These are phyloP conservation scores for Parastagonospora nodorum DNA, from an alignment of 2,329 filamentous ascomycete genomes.

Conservation along the genomic window DNA sequence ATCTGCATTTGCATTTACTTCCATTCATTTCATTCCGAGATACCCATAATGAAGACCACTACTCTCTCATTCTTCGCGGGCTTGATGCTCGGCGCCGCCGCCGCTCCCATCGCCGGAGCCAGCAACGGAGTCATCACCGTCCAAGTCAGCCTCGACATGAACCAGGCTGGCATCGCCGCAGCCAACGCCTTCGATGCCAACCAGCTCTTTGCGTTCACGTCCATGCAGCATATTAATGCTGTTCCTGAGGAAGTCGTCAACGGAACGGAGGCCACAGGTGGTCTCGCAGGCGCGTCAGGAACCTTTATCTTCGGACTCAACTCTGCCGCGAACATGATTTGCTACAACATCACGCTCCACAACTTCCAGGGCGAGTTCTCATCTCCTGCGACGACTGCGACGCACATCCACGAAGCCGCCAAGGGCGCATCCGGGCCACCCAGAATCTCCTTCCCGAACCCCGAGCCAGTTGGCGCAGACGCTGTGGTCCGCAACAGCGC, in stretches of 20 bases:
- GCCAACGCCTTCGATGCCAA: conserved; percentile 9
- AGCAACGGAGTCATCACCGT: conserved; percentile 17
- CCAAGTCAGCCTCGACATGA: conserved; percentile 27
- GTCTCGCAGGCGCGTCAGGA: conserved; percentile 53
- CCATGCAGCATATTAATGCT: conserved; percentile 55
- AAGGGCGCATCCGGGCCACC: conserved; percentile 57
- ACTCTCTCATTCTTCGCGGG: conserved; percentile 10
- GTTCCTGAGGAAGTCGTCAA: conserved; percentile 59
- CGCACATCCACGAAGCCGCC: conserved; percentile 60
- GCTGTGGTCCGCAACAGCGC: conserved; percentile 23
- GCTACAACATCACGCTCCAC: conserved; percentile 58
- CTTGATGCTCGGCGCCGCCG: conserved; percentile 15
- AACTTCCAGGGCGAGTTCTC: conserved; percentile 58
- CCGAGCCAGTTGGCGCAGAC: conserved; percentile 17
- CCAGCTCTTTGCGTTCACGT: conserved; percentile 52
- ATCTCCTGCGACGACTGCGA: conserved; percentile 59
- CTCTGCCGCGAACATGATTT: conserved; percentile 49
- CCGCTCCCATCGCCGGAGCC: conserved; percentile 16
- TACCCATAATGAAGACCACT: conserved; percentile 25
- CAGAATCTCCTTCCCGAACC: conserved; percentile 43
- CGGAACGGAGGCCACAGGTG: conserved; percentile 49
- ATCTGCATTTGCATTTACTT: conserved; percentile 12
- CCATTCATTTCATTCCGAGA: conserved; percentile 5
- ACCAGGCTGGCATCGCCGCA: conserved; percentile 3
- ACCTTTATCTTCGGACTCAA: conserved; percentile 61